phyloP scores from a whole-genome alignment of 768 basidiomycete genomes.

The Dentipellis sp. region DNA sequence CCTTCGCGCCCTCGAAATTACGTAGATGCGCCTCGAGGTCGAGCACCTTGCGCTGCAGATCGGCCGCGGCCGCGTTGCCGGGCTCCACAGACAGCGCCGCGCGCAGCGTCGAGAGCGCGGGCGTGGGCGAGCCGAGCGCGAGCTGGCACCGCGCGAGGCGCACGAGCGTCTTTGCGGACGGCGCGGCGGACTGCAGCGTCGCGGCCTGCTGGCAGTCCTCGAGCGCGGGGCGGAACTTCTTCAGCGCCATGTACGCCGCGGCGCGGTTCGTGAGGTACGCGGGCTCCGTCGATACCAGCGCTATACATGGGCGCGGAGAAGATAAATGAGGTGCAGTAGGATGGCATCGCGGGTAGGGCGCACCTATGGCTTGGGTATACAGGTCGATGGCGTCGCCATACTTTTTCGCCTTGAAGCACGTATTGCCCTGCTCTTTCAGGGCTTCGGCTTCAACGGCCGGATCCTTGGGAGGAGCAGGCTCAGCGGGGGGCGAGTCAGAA shows the following conservation, averaged over 20 bases:
- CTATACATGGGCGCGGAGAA: constrained; percentile 8
- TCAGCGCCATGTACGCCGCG: constrained; percentile 75
- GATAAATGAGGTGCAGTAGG: not conserved
- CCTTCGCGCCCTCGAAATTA: constrained; percentile 48
- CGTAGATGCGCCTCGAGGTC: constrained; percentile 57
- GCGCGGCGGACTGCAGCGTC: constrained; percentile 47
- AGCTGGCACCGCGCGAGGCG: constrained; percentile 81
- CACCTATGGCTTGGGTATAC: constrained; percentile 72
- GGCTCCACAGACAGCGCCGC: constrained; percentile 53
- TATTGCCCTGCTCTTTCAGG: constrained; percentile 68
- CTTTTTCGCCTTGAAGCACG: constrained; percentile 55
- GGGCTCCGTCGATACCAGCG: constrained; percentile 38
- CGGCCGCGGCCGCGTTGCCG: constrained; percentile 45
- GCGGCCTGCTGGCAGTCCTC: constrained; percentile 73
- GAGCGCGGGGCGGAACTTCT: constrained; percentile 66
- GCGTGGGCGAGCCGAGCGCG: constrained; percentile 60
- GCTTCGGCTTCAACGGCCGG: constrained; percentile 41
- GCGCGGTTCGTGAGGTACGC: constrained; percentile 81
- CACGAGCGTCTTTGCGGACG: constrained; percentile 69
- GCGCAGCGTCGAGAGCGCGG: constrained; percentile 61
- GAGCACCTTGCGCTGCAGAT: constrained; percentile 52
- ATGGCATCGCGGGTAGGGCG: constrained; percentile 2
- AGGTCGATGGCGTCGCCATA: constrained; percentile 64
- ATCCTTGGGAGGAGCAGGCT: constrained; percentile 10
- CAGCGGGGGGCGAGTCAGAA: not conserved